phyloP scores from a whole-genome alignment of 441 rosid species.

The Brassica hybrid region DNA sequence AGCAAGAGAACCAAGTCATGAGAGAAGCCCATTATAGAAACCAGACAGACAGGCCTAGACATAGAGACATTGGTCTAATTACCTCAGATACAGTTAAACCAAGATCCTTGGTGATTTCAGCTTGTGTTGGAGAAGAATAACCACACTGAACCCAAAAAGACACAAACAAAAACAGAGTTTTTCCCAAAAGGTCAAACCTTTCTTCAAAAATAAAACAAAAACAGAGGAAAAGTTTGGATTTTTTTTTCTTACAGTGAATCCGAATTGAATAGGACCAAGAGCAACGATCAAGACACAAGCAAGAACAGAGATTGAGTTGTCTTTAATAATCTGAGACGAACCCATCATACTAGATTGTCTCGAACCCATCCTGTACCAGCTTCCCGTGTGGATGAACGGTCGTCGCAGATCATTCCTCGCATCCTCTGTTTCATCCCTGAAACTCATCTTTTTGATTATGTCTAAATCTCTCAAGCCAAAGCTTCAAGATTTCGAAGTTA shows the following conservation, averaged over 20 bases:
- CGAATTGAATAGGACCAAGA: slow-evolving; percentile 75
- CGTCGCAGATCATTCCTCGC: slow-evolving; percentile 55
- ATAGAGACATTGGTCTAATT: slow-evolving; percentile 2
- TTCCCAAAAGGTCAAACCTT: slow-evolving; percentile 23
- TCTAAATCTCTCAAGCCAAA: too few species aligned
- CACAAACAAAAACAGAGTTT: neutral
- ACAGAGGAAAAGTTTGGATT: slow-evolving; percentile 2
- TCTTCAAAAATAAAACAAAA: neutral
- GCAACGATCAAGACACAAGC: slow-evolving; percentile 71
- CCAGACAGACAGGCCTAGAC: neutral
- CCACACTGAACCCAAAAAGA: too few species aligned
- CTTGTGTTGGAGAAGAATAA: slow-evolving; percentile 76
- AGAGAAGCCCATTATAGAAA: slow-evolving; percentile 2
- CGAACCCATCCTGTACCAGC: slow-evolving; percentile 69
- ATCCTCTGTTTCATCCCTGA: slow-evolving; percentile 65
- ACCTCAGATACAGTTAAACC: slow-evolving; percentile 67
- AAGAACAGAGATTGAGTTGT: slow-evolving; percentile 68
- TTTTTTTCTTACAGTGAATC: slow-evolving; percentile 58
- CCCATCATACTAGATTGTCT: slow-evolving; percentile 65
- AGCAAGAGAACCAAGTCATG: too few species aligned
- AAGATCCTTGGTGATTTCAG: slow-evolving; percentile 61
- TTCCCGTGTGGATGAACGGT: slow-evolving; percentile 68
- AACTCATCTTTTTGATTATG: slow-evolving; percentile 49
- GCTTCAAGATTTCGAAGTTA: too few species aligned
- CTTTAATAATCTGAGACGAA: slow-evolving; percentile 62